Conservation (phyloP, 2,329 filamentous ascomycete genomes). For the Botrytis squamosa region DNA sequence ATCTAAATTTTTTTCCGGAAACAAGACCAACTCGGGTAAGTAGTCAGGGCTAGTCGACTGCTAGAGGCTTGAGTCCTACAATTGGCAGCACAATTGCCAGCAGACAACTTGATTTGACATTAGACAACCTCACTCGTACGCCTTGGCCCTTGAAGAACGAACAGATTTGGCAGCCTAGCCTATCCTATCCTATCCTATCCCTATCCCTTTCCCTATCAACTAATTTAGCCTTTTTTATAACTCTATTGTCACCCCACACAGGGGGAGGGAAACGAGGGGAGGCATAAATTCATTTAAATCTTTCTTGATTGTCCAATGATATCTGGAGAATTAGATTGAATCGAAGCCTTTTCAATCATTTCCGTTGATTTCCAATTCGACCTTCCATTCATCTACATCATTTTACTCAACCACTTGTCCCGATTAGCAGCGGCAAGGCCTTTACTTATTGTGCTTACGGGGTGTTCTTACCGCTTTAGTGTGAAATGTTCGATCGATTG, state of each 20-base stretch:
- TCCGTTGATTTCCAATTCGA: not conserved
- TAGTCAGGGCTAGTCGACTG: not conserved
- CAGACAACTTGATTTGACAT: not conserved
- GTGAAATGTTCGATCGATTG: slow-evolving; percentile 10
- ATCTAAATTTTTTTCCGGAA: not conserved
- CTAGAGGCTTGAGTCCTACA: slow-evolving; percentile 3
- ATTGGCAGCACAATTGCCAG: not conserved
- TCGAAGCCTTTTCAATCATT: slow-evolving; percentile 2
- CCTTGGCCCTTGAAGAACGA: not conserved
- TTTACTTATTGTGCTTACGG: not conserved
- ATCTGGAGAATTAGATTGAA: not conserved
- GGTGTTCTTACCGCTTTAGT: slow-evolving; percentile 2
- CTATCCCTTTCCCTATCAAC: not conserved
- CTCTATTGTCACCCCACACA: not conserved
- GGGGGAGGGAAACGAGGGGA: not conserved
- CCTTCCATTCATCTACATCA: not conserved
- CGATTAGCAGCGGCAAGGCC: slow-evolving; percentile 10
- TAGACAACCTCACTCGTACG: not conserved
- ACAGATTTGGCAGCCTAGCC: not conserved
- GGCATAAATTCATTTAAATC: slow-evolving; percentile 5
- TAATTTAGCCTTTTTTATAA: slow-evolving; percentile 1
- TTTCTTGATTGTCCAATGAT: not conserved
- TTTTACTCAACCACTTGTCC: not conserved
- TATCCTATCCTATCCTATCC: not conserved
- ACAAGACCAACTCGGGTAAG: not conserved